Conservation (phyloP, 177 flowering plant species). For the Tripterygium wilfordii region DNA sequence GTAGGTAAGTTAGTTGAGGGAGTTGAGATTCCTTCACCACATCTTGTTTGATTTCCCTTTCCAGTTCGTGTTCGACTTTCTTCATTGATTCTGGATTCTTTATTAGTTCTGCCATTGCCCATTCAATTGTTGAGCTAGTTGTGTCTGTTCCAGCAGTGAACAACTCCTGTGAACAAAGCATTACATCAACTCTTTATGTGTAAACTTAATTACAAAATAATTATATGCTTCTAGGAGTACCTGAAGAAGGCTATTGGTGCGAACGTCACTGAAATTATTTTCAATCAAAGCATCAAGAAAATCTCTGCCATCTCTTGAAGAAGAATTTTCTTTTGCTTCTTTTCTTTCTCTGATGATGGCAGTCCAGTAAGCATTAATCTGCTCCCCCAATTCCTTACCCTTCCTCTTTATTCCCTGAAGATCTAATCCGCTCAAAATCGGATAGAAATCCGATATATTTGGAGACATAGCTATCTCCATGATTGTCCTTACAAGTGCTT, state of each 20-base stretch:
- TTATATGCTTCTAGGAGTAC: background rate
- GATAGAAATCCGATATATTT: slow-evolving; percentile 30
- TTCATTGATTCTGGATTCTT: slow-evolving; percentile 22
- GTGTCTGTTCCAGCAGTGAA: slow-evolving; percentile 22
- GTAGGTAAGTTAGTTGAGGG: slow-evolving; percentile 21
- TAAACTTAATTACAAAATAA: too few species aligned
- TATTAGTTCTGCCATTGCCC: slow-evolving; percentile 29
- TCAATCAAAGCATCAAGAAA: slow-evolving; percentile 16
- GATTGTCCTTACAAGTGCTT: slow-evolving; percentile 8
- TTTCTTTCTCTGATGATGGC: slow-evolving; percentile 25
- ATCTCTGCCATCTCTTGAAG: slow-evolving; percentile 10
- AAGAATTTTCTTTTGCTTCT: background rate
- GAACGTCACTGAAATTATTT: slow-evolving; percentile 5
- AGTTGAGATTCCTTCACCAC: slow-evolving; percentile 7
- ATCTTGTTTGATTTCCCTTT: slow-evolving; percentile 8
- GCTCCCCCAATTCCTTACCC: background rate
- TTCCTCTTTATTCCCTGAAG: slow-evolving; percentile 18
- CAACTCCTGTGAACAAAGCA: slow-evolving; percentile 15
- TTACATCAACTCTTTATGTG: too few species aligned
- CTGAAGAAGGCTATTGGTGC: slow-evolving; percentile 3
- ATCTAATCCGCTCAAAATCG: slow-evolving; percentile 17
- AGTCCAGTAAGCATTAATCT: slow-evolving; percentile 15
- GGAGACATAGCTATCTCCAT: slow-evolving; percentile 16
- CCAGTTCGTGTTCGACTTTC: slow-evolving; percentile 21
- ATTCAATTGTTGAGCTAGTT: too few species aligned